Evolutionary conservation across 768 basidiomycete species (phyloP).

Genomic region (Sarcodon aspratus): DNA sequence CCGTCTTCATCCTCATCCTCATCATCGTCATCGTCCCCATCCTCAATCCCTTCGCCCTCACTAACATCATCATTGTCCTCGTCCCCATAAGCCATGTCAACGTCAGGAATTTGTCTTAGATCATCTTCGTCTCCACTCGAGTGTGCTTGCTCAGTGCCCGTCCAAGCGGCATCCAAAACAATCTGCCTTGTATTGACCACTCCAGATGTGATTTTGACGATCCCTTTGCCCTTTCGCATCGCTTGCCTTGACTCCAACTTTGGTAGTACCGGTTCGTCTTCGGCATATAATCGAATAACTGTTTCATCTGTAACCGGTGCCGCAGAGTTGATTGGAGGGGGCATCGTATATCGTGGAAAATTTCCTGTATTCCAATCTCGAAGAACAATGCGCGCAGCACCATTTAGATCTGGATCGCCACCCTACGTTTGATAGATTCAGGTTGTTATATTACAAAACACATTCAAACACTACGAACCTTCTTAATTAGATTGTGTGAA

Average conservation of each 20-base stretch:
- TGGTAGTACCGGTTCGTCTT: conserved; percentile 40
- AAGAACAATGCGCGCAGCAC: conserved; percentile 69
- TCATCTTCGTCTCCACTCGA: conserved; percentile 26
- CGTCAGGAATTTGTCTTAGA: conserved; percentile 15
- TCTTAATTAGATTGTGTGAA: conserved; percentile 63
- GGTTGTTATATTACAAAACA: neutral
- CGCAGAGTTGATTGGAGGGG: conserved; percentile 19
- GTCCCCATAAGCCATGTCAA: conserved; percentile 23
- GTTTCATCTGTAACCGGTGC: conserved; percentile 8
- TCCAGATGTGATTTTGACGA: conserved; percentile 38
- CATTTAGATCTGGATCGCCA: conserved; percentile 59
- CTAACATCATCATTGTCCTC: conserved; percentile 27
- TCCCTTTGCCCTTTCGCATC: conserved; percentile 37
- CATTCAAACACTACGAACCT: conserved; percentile 31
- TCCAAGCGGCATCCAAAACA: conserved; percentile 26
- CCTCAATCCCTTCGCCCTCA: conserved; percentile 23
- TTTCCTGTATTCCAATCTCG: conserved; percentile 77
- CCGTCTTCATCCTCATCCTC: conserved; percentile 31
- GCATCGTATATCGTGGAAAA: conserved; percentile 61
- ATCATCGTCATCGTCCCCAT: conserved; percentile 16
- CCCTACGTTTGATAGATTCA: conserved; percentile 29
- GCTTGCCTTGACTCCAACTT: conserved; percentile 48
- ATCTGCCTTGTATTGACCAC: conserved; percentile 29
- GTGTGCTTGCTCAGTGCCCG: conserved; percentile 28
- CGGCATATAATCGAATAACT: conserved; percentile 24